Percentiles rank a stretch among this genome's conserved stretches.
Evolutionary conservation across 257 asterid species (phyloP).

Genomic region (Vinca minor): DNA sequence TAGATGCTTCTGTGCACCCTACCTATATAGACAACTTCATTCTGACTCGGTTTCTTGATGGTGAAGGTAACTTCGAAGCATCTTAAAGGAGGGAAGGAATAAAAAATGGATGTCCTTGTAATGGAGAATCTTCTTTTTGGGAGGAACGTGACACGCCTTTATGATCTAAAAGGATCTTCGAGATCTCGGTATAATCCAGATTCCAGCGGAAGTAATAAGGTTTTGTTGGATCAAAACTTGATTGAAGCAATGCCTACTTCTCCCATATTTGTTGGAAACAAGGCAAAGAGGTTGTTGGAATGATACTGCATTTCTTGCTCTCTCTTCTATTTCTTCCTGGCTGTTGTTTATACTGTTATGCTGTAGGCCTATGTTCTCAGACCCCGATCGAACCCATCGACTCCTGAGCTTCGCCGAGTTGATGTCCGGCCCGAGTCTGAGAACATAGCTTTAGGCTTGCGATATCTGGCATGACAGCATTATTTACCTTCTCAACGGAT

Average conservation of each 20-base stretch:
- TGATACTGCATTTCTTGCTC: conserved; percentile 83
- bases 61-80: conserved; percentile 68
- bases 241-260: conserved; percentile 97
- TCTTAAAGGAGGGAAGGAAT: conserved; percentile 83
- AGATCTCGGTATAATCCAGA: conserved; percentile 89
- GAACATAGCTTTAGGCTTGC: neutral
- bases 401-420: no score
- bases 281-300: conserved; percentile 80
- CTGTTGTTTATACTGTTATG: neutral
- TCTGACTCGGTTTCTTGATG: conserved; percentile 17
- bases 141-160: conserved; percentile 70
- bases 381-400: no score
- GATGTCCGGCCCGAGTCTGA: no score
- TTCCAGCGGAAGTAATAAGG: conserved; percentile 80
- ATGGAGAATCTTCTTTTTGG: conserved; percentile 95
- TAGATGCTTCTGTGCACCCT: no score
- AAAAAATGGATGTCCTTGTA: conserved; percentile 83
- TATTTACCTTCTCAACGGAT: no score
- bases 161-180: conserved; percentile 94
- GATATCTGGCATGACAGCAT: neutral
- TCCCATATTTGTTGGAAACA: conserved; percentile 89
- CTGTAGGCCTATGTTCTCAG: no score
- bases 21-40: no score
- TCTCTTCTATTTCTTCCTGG: neutral
- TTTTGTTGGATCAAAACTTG: conserved; percentile 86